Base-by-base conservation (phyloP, 352 stramenopile genomes). In the Elongisporangium prolatum region DNA sequence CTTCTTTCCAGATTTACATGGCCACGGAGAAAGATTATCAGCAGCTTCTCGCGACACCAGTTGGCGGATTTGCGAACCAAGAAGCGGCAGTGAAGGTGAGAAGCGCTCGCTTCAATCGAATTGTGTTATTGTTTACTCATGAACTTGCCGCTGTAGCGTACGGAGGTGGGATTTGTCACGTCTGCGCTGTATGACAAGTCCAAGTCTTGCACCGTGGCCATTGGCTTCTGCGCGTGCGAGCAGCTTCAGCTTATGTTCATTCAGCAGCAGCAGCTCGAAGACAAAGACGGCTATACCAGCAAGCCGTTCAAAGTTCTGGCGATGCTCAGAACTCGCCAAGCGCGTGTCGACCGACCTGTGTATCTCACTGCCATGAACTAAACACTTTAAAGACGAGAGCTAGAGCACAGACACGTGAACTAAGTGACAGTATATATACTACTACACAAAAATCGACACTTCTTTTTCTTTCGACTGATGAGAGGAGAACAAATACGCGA, bases 161-260 rank as follows among this genome's bases (percentile, higher is more conserved):
- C 61, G 48, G 53, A 88, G 3, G 57, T 89, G 20, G 84, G 84
- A 3, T 89, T 77, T 52, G 69, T 91, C 49, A 91, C 81, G 13
- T 91, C 80, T 6, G 78, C 82, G 11, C 67, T 93, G n/a, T 91
- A 93, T 55, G 84, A 93, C 38, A 74, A 75, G 51, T 80, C 84
- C 5, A 93, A 89, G 61, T 64, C 75, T 1, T 73, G 75, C 44
- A 84, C 84, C 64, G 80, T 81, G 17, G 81, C 76, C 0, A 64
- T 73, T 6, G 84, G 77, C 3, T 93, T 91, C 52, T 84, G 85
- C 59, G 68, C 68, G 20, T 90, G 80, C 56, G 78, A 89, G 28
- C 49, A 63, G 16, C 67, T 93, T 4, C 77, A 93, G 57, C 72
- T 73, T 14, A 62, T 90, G 14, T 80, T 84, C n/a, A n/a, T 86